These are phyloP conservation scores for Termitomyces eurrhizus DNA, from an alignment of 768 basidiomycete species.

Conservation along the genomic window DNA sequence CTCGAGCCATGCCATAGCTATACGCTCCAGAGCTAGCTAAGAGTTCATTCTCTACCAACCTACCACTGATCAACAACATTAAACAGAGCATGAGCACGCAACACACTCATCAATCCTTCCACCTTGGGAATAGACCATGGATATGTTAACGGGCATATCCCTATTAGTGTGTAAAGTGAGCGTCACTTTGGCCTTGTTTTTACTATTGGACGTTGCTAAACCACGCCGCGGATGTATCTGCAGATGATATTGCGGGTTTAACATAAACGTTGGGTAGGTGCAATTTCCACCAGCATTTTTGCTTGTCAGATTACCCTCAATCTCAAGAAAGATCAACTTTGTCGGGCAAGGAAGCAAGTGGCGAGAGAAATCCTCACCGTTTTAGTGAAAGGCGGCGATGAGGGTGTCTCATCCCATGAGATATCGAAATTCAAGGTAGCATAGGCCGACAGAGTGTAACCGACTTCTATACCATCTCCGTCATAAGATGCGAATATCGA, in stretches of 20 bases:
- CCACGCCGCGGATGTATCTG: slow-evolving; percentile 40
- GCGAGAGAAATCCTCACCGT: slow-evolving; percentile 25
- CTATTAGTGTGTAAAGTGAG: slow-evolving; percentile 53
- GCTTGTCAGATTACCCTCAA: slow-evolving; percentile 57
- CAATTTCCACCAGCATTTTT: slow-evolving; percentile 85
- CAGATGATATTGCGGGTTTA: slow-evolving; percentile 86
- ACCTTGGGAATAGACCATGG: slow-evolving; percentile 72
- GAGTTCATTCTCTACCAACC: slow-evolving; percentile 64
- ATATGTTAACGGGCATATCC: slow-evolving; percentile 71
- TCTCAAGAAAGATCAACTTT: slow-evolving; percentile 30
- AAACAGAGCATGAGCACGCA: not conserved
- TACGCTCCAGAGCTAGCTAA: slow-evolving; percentile 77
- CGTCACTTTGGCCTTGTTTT: slow-evolving; percentile 35
- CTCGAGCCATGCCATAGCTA: slow-evolving; percentile 67
- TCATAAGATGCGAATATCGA: slow-evolving; percentile 68
- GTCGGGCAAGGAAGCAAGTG: not conserved
- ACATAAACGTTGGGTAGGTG: slow-evolving; percentile 75
- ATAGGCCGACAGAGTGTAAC: slow-evolving; percentile 67
- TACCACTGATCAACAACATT: slow-evolving; percentile 18
- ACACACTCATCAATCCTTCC: slow-evolving; percentile 73
- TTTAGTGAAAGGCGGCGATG: slow-evolving; percentile 34
- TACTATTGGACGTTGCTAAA: slow-evolving; percentile 7
- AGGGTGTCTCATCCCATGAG: slow-evolving; percentile 43
- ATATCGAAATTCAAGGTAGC: slow-evolving; percentile 32
- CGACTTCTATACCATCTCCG: slow-evolving; percentile 53